phyloP scores from a whole-genome alignment of 371 early-diverging fungal genomes.

The Quaeritorhiza haematococci region DNA sequence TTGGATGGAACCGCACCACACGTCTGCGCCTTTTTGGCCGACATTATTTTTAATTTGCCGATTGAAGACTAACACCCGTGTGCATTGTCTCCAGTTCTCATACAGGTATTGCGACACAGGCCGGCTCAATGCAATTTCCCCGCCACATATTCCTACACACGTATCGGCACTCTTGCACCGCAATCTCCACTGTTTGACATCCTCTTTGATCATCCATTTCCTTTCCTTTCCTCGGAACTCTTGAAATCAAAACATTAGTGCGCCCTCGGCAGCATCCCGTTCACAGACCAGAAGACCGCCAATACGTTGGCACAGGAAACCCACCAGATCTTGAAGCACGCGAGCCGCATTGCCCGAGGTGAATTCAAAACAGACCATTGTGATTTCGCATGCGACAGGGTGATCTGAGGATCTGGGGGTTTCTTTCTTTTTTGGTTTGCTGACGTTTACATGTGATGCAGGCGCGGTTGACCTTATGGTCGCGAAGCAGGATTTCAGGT shows the following conservation, averaged over 20 bases:
- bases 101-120: not conserved
- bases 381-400: no score
- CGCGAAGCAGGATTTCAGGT: slow-evolving; percentile 18
- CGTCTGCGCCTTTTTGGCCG: not conserved
- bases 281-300: slow-evolving; percentile 23
- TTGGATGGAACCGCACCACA: not conserved
- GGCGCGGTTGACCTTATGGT: slow-evolving; percentile 20
- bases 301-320: slow-evolving; percentile 16
- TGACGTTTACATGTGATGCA: no score
- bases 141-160: not conserved
- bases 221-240: no score
- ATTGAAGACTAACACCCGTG: not conserved
- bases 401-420: no score
- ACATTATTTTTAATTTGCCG: not conserved
- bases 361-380: no score
- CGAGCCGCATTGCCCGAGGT: slow-evolving; percentile 28
- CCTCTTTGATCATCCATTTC: no score
- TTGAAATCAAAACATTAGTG: no score
- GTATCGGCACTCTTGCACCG: no score
- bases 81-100: not conserved
- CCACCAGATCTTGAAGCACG: slow-evolving; percentile 18
- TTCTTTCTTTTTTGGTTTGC: no score
- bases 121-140: not conserved
- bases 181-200: no score
- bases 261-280: slow-evolving; percentile 21